Conservation (phyloP, 192 early-diverging fungal genomes). For the Backusella tarrabulga region DNA sequence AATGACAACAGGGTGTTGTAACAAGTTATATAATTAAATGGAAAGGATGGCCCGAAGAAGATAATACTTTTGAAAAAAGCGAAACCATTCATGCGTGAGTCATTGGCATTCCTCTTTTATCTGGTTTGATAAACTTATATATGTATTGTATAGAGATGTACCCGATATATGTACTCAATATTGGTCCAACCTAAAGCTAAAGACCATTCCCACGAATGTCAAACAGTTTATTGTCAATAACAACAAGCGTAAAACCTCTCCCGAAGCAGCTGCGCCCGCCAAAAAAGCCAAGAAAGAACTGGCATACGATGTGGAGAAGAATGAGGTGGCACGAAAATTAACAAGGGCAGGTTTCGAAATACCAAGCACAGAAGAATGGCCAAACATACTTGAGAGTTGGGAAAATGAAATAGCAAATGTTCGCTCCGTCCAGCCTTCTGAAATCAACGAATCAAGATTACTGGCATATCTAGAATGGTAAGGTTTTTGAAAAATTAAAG, state of each 20-base stretch:
- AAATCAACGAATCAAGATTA: not conserved
- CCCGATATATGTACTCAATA: conserved; percentile 7
- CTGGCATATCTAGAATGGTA: not conserved
- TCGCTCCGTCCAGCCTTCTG: not conserved
- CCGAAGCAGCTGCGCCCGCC: not conserved
- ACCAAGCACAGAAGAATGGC: not conserved
- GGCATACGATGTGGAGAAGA: not conserved
- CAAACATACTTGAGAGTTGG: not conserved
- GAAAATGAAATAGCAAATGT: not conserved
- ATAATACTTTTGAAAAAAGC: not conserved
- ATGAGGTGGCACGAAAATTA: not conserved
- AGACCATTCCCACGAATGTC: not conserved
- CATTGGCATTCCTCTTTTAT: not conserved
- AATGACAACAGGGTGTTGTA: not conserved
- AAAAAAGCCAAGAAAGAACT: not conserved
- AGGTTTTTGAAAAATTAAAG: too few relatives aligned
- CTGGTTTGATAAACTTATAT: not conserved
- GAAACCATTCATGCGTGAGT: conserved; percentile 10
- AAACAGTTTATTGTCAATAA: not conserved
- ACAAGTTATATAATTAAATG: conserved; percentile 7
- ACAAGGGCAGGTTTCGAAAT: not conserved
- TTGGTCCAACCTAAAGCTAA: not conserved
- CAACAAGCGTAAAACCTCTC: not conserved
- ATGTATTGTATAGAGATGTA: conserved; percentile 9
- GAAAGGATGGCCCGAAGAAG: not conserved